Base-by-base conservation (phyloP, 2,329 filamentous ascomycete genomes). In the Cladophialophora psammophila region DNA sequence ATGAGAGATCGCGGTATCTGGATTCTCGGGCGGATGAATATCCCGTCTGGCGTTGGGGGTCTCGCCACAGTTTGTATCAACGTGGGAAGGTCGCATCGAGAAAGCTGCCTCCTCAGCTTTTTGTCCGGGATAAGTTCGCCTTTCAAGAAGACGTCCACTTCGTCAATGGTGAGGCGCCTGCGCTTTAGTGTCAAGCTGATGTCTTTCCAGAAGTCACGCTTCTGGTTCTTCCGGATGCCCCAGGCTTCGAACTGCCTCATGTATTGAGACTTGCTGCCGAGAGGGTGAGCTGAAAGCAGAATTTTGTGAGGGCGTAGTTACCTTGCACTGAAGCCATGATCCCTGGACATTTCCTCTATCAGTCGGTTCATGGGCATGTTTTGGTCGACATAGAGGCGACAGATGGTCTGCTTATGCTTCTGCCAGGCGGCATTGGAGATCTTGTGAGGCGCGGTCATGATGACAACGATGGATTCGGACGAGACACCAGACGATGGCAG, bases 71-170 rank as follows among this genome's bases (percentile, higher is more conserved):
- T 57, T 42, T 42, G 55, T 5, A 5, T 50, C 40, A 40, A n/a
- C 38, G 59, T 52, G 34, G 59, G 45, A 36, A 53, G 42, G 45
- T 61, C 45, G 5, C 40, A n/a, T 53, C 59, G 31, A 32, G 59
- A 40, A n/a, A 61, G 32, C 34, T 53, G n/a, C 9, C 13, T 61
- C 31, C 18, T 61, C 35, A 61, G n/a, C 38, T 31, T 61, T 18
- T 40, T 18, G 0, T 18, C 31, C 7, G 59, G 34, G 31, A 61
- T 36, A 10, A 52, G 45, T 2, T 31, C 26, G 10, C 20, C 48
- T 15, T 54, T 12, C 10, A 35, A 52, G 45, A 52, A 53, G 34
- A 53, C 45, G 15, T 52, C 45, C 32, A 61, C 45, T 10, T 61
- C 45, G 12, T 5, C 31, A 35, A 35, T 7, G n/a, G 5, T 20